phyloP scores from a whole-genome alignment of 2,329 filamentous ascomycete genomes.

The Colletotrichum orchidophilum region DNA sequence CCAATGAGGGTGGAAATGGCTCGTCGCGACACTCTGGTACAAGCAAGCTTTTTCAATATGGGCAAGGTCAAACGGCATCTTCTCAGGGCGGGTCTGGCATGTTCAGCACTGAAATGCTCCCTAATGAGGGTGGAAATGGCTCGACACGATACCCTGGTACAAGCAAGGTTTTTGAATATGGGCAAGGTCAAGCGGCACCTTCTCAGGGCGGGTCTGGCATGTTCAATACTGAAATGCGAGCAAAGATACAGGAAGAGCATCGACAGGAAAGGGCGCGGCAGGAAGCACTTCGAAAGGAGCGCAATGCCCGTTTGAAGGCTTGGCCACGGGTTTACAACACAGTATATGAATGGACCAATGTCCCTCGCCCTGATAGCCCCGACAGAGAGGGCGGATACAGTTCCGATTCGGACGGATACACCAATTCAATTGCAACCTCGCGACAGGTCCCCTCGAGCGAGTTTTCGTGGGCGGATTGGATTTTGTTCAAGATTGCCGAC shows the following conservation, averaged over 20 bases:
- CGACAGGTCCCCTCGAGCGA: slow-evolving; percentile 4
- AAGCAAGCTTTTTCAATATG: background rate
- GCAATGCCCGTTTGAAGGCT: slow-evolving; percentile 10
- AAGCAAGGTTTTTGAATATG: background rate
- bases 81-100: background rate
- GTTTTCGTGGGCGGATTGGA: slow-evolving; percentile 4
- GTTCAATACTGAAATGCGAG: slow-evolving; percentile 3
- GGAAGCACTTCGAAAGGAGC: slow-evolving; percentile 13
- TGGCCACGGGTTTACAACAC: slow-evolving; percentile 18
- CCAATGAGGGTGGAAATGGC: background rate
- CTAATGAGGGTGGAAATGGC: background rate
- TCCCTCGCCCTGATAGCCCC: slow-evolving; percentile 11
- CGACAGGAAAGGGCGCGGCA: slow-evolving; percentile 10
- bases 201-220: background rate
- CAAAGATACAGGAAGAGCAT: background rate
- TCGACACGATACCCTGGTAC: background rate
- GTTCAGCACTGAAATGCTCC: too few relatives aligned
- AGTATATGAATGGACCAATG: slow-evolving; percentile 24
- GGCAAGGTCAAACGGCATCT: background rate
- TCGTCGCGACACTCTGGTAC: background rate
- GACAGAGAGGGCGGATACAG: background rate
- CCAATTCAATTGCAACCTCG: background rate
- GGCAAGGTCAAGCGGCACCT: background rate
- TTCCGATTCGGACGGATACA: background rate
- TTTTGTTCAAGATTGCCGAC: slow-evolving; percentile 23